Evolutionary conservation across 352 stramenopile species (phyloP).

Genomic region (Elongisporangium undulatum): DNA sequence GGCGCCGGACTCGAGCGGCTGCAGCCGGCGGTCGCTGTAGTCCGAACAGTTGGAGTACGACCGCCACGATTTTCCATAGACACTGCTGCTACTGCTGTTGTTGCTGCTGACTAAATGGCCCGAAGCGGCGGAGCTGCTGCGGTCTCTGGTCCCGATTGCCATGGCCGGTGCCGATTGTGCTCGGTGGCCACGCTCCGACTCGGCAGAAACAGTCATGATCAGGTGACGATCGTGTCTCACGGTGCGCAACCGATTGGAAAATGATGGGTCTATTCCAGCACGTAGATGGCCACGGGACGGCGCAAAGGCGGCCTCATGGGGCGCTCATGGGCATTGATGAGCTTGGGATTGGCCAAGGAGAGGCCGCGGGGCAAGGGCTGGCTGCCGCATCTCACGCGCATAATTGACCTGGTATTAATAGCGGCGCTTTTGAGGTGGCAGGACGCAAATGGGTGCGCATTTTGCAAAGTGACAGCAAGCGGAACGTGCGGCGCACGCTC

Average conservation of each 20-base stretch:
- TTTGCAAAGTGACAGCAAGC: background rate
- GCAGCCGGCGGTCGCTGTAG: conserved; percentile 19
- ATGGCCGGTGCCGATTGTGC: background rate
- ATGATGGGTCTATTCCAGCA: background rate
- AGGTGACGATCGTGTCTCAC: background rate
- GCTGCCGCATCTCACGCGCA: background rate
- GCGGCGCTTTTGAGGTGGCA: background rate
- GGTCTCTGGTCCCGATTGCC: background rate
- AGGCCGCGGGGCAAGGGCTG: background rate
- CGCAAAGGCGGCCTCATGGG: background rate
- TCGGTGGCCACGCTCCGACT: background rate
- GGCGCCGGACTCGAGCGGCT: conserved; percentile 32
- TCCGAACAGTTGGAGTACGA: conserved; percentile 1
- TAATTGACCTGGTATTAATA: background rate
- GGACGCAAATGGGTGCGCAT: background rate
- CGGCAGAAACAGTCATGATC: background rate
- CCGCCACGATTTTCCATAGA: background rate
- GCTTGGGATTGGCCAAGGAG: background rate
- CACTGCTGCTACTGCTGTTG: background rate
- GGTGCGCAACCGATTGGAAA: background rate
- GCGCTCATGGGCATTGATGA: background rate
- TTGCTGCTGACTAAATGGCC: background rate
- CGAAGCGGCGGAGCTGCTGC: background rate
- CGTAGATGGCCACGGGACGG: background rate
- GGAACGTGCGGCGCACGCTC: background rate